phyloP scores from a whole-genome alignment of 495 filamentous ascomycete species.

The Chaetomidium leptoderma region DNA sequence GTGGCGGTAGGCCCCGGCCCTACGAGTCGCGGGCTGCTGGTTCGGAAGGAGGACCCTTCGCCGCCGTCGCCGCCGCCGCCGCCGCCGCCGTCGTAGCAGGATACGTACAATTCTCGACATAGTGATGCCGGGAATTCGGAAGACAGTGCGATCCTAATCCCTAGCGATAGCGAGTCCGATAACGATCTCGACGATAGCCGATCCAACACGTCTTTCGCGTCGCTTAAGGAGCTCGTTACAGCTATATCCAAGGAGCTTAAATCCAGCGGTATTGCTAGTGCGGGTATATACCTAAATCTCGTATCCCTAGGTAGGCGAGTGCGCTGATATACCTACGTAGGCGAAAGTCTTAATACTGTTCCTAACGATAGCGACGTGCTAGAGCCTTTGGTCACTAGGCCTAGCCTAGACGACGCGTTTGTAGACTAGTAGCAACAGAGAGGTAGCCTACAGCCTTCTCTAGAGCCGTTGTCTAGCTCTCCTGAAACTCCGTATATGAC shows the following conservation, averaged over 20 bases:
- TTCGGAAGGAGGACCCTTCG: slow-evolving; percentile 13
- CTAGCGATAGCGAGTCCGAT: slow-evolving; percentile 20
- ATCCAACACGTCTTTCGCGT: background rate
- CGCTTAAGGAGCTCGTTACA: background rate
- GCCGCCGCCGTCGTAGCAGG: slow-evolving; percentile 12
- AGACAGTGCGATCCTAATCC: slow-evolving; percentile 14
- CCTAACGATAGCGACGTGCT: slow-evolving; percentile 16
- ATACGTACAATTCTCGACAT: background rate
- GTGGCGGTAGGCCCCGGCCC: slow-evolving; percentile 1
- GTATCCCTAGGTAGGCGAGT: slow-evolving; percentile 14
- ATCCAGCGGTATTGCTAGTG: background rate
- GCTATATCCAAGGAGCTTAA: background rate
- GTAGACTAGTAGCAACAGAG: background rate
- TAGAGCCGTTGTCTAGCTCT: too few relatives aligned
- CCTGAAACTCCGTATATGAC: too few relatives aligned
- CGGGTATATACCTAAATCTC: slow-evolving; percentile 26
- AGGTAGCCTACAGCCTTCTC: background rate
- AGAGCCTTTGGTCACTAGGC: background rate
- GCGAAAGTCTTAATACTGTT: slow-evolving; percentile 21
- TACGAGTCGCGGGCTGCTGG: slow-evolving; percentile 10
- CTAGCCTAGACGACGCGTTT: background rate
- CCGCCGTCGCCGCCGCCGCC: slow-evolving; percentile 15
- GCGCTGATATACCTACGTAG: slow-evolving; percentile 22
- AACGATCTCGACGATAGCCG: slow-evolving; percentile 17
- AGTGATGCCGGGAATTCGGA: slow-evolving; percentile 9